Evolutionary conservation across 495 filamentous ascomycete species (phyloP), one percentile per base, ranked within the genome.

Genomic region (Aspergillus conjunctus): DNA sequence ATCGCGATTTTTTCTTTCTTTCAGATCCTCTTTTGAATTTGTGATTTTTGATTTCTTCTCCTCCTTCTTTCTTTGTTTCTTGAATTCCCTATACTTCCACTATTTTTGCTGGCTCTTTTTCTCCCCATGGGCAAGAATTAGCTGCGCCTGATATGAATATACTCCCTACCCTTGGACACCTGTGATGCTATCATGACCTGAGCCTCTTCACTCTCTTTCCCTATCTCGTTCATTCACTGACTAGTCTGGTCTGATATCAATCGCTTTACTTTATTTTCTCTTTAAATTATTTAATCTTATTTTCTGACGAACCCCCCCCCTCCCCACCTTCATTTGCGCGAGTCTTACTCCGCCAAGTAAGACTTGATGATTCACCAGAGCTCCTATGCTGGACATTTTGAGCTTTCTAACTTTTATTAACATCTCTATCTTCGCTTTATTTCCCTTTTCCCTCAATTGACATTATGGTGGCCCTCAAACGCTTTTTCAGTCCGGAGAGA

Each of bases 381-480:
- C 26, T 51, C 49, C 21, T 51, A 32, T 51, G 49, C 49, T 15
- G 49, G 49, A 21, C 49, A 59, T 53, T 37, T 45, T 14, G 21
- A 41, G 30, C 51, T 60, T 21, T 41, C 17, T 9, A 11, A 43
- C 17, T 48, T 37, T 43, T 54, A 30, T 18, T 4, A 30, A 14
- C 22, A 33, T 41, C 18, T 44, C 11, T 34, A 51, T 33, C 56
- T 20, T 59, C 43, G 31, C 32, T 46, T 46, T 22, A 39, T 18
- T 45, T 17, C 32, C 18, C 44, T 48, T 33, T 22, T 45, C 30
- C 18, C 53, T 34, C 18, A 30, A n/a, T n/a, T 51, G 48, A 32
- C 30, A 33, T 33, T 15, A 78, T 79, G 75, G 77, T 73, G 52
- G 69, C 61, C 34, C 56, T 79, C 43, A 74, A 67, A 63, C 74